phyloP scores from a whole-genome alignment of 2,329 filamentous ascomycete species.

The Leptosphaerulina australis region DNA sequence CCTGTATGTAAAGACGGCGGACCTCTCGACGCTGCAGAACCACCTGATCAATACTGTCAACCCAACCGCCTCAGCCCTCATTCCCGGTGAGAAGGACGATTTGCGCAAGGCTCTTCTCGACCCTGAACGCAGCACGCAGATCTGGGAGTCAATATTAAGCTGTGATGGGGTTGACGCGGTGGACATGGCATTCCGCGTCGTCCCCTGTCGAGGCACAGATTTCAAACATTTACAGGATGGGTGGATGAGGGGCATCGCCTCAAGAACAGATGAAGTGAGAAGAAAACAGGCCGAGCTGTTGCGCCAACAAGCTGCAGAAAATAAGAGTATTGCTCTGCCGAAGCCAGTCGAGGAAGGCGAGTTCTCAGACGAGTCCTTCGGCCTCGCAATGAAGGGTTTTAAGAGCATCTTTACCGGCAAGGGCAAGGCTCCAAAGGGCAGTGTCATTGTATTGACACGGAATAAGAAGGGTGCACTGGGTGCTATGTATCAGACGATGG shows the following conservation, averaged over 20 bases:
- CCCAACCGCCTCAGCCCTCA: conserved; percentile 78
- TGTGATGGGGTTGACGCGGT: conserved; percentile 61
- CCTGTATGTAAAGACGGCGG: conserved; percentile 83
- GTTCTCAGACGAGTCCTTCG: conserved; percentile 77
- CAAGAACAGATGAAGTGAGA: conserved; percentile 64
- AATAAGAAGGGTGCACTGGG: conserved; percentile 66
- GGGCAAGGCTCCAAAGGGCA: conserved; percentile 76
- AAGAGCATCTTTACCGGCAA: conserved; percentile 81
- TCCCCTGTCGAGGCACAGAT: conserved; percentile 91
- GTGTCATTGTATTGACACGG: conserved; percentile 75
- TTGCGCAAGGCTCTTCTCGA: conserved; percentile 74
- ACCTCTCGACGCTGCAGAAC: conserved; percentile 80
- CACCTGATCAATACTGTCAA: conserved; percentile 78
- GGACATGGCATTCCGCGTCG: conserved; percentile 80
- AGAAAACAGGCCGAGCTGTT: conserved; percentile 42
- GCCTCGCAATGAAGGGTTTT: conserved; percentile 75
- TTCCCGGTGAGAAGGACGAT: conserved; percentile 78
- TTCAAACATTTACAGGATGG: conserved; percentile 92
- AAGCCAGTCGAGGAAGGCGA: conserved; percentile 49
- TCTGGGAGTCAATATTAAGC: conserved; percentile 74
- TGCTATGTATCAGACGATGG: conserved; percentile 43
- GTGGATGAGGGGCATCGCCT: conserved; percentile 84
- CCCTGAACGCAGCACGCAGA: conserved; percentile 68
- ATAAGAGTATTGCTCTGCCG: conserved; percentile 39
- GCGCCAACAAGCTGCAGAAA: conserved; percentile 53